A percentile compares a stretch with the other conserved stretches of the same genome.
Evolutionary conservation across 768 basidiomycete species (phyloP).

Genomic region (Hericium alpestre): DNA sequence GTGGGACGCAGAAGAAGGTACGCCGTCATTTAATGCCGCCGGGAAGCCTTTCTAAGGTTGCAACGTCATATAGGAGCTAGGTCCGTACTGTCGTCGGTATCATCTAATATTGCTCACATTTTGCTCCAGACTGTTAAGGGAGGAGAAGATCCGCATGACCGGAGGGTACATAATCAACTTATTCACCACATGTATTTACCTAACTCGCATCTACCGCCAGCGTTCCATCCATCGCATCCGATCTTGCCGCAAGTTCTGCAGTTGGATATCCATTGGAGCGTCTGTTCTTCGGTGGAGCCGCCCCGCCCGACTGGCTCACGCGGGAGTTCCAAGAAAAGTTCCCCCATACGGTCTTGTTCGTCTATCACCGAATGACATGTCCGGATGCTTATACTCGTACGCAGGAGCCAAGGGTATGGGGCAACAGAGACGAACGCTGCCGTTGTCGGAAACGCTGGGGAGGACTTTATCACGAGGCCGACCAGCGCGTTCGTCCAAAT

Average conservation of each 20-base stretch:
- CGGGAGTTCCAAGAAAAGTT: slow-evolving; percentile 35
- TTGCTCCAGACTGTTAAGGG: slow-evolving; percentile 32
- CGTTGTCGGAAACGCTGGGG: slow-evolving; percentile 43
- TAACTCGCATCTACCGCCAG: slow-evolving; percentile 16
- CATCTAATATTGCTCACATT: not conserved
- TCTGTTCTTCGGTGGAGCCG: slow-evolving; percentile 43
- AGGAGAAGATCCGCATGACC: slow-evolving; percentile 42
- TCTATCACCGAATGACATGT: not conserved
- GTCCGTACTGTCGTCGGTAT: not conserved
- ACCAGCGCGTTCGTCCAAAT: slow-evolving; percentile 34
- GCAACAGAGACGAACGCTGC: slow-evolving; percentile 54
- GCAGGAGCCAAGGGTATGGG: slow-evolving; percentile 45
- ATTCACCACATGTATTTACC: not conserved
- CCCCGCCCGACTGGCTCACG: slow-evolving; percentile 39
- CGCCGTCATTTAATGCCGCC: slow-evolving; percentile 1
- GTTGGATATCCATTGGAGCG: slow-evolving; percentile 36
- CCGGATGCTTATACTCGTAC: not conserved
- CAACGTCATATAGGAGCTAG: slow-evolving; percentile 1
- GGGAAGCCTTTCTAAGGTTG: not conserved
- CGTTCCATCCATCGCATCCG: slow-evolving; percentile 53
- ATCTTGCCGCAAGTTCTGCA: slow-evolving; percentile 41
- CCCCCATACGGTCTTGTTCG: slow-evolving; percentile 37
- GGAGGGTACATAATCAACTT: slow-evolving; percentile 32
- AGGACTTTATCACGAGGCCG: slow-evolving; percentile 46
- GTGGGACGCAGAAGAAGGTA: slow-evolving; percentile 49